Conservation (phyloP, 2,329 filamentous ascomycete genomes). For the Trichocomaceae sp. region DNA sequence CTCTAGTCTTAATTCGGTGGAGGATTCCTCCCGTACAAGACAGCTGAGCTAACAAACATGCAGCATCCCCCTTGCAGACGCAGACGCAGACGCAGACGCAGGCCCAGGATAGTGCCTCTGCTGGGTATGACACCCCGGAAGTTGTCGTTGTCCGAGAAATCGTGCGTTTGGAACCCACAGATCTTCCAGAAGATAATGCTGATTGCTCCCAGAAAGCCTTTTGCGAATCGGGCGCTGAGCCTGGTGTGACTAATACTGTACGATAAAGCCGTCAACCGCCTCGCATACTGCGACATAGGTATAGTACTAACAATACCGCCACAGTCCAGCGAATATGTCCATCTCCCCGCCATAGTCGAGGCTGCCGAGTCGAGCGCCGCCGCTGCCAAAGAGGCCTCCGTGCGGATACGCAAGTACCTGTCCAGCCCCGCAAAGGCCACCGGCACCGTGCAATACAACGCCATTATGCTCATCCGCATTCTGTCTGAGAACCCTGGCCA, state of each 20-base stretch:
- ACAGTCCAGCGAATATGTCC: conserved; percentile 81
- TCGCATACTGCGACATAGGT: neutral
- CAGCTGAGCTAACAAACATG: conserved; percentile 2
- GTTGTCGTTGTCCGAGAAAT: conserved; percentile 35
- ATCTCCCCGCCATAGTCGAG: conserved; percentile 89
- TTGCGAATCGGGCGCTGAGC: conserved; percentile 63
- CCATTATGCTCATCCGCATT: conserved; percentile 91
- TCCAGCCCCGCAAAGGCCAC: conserved; percentile 59
- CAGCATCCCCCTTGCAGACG: conserved; percentile 19
- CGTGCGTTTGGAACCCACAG: conserved; percentile 22
- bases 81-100: neutral
- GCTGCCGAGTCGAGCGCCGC: conserved; percentile 83
- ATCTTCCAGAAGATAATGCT: neutral
- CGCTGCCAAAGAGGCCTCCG: conserved; percentile 75
- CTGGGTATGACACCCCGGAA: conserved; percentile 31
- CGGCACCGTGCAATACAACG: conserved; percentile 83
- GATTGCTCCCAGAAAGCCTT: conserved; percentile 58
- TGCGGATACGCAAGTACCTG: conserved; percentile 75
- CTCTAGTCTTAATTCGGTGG: neutral
- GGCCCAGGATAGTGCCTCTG: neutral
- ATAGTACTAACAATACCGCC: conserved; percentile 5
- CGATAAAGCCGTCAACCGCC: conserved; percentile 2
- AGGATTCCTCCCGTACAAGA: neutral
- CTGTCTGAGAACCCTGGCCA: conserved; percentile 83
- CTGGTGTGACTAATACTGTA: conserved; percentile 47